These are phyloP conservation scores for Ustilago cynodontis DNA, from an alignment of 1,284 basidiomycete genomes.

Conservation along the genomic window DNA sequence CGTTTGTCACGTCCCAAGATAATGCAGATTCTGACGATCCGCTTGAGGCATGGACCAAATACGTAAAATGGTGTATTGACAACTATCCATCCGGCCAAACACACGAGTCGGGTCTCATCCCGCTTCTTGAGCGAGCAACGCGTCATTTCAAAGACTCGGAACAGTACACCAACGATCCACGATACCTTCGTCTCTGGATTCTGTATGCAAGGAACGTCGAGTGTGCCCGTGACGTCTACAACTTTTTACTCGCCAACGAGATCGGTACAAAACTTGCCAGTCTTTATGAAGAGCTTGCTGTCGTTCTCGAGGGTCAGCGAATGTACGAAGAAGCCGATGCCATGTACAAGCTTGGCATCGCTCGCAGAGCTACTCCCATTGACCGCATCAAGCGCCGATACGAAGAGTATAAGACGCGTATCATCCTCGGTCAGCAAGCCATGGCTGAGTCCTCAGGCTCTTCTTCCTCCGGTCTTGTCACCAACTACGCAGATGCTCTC, in stretches of 20 bases:
- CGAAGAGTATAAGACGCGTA: slow-evolving; percentile 81
- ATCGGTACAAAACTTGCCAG: slow-evolving; percentile 83
- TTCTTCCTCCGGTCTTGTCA: slow-evolving; percentile 7
- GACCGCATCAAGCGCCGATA: slow-evolving; percentile 87
- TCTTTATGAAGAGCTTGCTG: slow-evolving; percentile 88
- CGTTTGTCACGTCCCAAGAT: slow-evolving; percentile 38
- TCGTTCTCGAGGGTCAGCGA: slow-evolving; percentile 78
- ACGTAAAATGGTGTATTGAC: slow-evolving; percentile 78
- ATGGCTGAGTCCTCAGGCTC: slow-evolving; percentile 20
- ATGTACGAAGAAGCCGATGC: slow-evolving; percentile 79
- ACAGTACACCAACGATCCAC: slow-evolving; percentile 84
- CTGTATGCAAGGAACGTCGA: slow-evolving; percentile 74
- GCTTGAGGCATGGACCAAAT: slow-evolving; percentile 70
- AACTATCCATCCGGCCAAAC: slow-evolving; percentile 77
- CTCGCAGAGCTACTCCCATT: slow-evolving; percentile 82
- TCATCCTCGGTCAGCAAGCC: slow-evolving; percentile 48
- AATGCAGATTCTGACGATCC: slow-evolving; percentile 61
- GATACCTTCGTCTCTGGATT: slow-evolving; percentile 90
- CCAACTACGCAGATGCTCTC: slow-evolving; percentile 57
- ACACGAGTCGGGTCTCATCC: slow-evolving; percentile 75
- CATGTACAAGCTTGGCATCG: slow-evolving; percentile 85
- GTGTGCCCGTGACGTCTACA: slow-evolving; percentile 63
- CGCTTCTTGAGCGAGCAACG: slow-evolving; percentile 81
- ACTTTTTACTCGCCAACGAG: slow-evolving; percentile 81
- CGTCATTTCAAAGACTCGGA: slow-evolving; percentile 82